Evolutionary conservation across 495 filamentous ascomycete species (phyloP).

Genomic region (Podospora comata): DNA sequence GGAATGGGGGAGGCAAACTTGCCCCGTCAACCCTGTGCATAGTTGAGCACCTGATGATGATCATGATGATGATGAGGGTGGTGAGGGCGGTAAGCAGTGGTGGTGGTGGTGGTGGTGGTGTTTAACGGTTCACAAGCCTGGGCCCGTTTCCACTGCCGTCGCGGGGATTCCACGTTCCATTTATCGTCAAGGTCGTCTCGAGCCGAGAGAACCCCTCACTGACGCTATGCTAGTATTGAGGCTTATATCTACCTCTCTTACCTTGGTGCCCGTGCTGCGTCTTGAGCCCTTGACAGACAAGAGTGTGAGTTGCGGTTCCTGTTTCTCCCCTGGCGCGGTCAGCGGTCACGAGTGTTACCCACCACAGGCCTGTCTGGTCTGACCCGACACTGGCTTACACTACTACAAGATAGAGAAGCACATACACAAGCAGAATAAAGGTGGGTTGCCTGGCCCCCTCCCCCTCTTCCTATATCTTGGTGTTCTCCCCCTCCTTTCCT

Average conservation of each 20-base stretch:
- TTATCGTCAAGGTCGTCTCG: slow-evolving; percentile 1
- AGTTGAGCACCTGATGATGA: background rate
- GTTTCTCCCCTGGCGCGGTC: background rate
- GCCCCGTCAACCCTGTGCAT: background rate
- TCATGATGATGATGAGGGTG: background rate
- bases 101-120: slow-evolving; percentile 3
- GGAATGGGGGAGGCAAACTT: background rate
- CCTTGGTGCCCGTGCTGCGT: slow-evolving; percentile 18
- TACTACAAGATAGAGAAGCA: background rate
- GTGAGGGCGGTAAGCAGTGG: background rate
- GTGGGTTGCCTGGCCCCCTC: background rate
- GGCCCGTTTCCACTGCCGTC: slow-evolving; percentile 10
- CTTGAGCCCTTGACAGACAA: background rate
- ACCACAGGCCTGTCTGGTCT: background rate
- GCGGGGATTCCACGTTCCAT: slow-evolving; percentile 22
- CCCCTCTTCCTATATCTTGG: slow-evolving; percentile 6
- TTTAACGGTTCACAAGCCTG: background rate
- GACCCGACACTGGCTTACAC: background rate
- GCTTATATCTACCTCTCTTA: slow-evolving; percentile 6
- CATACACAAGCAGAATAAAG: background rate
- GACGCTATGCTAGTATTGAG: slow-evolving; percentile 27
- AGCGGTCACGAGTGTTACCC: slow-evolving; percentile 24
- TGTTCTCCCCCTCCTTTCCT: slow-evolving; percentile 1
- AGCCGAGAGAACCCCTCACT: slow-evolving; percentile 24
- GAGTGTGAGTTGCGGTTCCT: background rate